Conservation (phyloP, 148 eudicot species). For the Chenopodium berlandieri region DNA sequence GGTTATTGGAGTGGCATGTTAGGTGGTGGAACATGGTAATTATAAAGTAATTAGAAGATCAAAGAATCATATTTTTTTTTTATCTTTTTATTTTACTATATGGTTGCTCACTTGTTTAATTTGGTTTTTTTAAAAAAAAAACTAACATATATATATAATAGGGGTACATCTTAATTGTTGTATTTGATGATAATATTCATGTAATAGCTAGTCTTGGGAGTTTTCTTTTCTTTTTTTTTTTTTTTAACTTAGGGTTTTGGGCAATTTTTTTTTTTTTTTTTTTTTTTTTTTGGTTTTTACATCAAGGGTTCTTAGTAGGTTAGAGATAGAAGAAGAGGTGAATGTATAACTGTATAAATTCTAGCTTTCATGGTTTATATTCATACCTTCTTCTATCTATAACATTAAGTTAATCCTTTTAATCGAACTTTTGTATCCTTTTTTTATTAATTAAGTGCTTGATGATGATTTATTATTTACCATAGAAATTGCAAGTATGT, state of each 20-base stretch:
- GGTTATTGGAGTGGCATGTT: constrained; percentile 54
- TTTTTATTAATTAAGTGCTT: constrained; percentile 15
- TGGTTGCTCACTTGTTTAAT: constrained; percentile 14
- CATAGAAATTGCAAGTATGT: no score
- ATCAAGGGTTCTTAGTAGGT: constrained; percentile 20
- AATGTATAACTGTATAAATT: constrained; percentile 31
- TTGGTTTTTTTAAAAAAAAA: background rate
- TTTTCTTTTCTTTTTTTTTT: background rate
- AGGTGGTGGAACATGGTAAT: constrained; percentile 52
- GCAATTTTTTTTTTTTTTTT: background rate
- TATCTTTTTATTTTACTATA: constrained; percentile 1
- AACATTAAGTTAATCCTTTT: constrained; percentile 16
- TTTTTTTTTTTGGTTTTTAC: background rate
- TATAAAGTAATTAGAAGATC: background rate
- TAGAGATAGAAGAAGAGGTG: constrained; percentile 39
- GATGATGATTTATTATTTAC: background rate
- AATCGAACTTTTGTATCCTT: constrained; percentile 7
- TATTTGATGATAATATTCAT: constrained; percentile 17
- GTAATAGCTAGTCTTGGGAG: background rate
- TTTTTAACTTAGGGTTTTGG: constrained; percentile 29
- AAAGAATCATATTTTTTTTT: constrained; percentile 10
- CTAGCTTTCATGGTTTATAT: constrained; percentile 28
- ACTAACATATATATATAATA: constrained; percentile 29
- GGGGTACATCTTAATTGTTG: constrained; percentile 23
- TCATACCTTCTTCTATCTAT: constrained; percentile 41